Conservation (phyloP, 2,329 filamentous ascomycete species). For the Ceratocystis colombiana region DNA sequence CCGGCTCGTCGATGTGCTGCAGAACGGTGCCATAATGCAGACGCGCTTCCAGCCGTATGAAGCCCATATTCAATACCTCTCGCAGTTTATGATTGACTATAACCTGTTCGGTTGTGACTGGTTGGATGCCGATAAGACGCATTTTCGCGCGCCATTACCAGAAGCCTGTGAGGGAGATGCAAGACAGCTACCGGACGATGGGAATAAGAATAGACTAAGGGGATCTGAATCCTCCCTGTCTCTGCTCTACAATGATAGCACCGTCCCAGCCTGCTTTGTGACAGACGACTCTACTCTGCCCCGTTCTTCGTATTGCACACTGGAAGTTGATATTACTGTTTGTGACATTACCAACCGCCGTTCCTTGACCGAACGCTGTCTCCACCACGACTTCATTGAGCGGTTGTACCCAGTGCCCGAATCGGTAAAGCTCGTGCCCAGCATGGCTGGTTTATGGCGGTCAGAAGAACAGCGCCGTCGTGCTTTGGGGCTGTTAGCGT, state of each 20-base stretch:
- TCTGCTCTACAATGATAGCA: slow-evolving; percentile 43
- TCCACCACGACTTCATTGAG: slow-evolving; percentile 85
- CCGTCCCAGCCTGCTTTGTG: slow-evolving; percentile 26
- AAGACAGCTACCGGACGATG: slow-evolving; percentile 35
- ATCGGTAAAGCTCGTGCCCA: slow-evolving; percentile 77
- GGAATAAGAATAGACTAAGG: slow-evolving; percentile 60
- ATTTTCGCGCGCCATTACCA: slow-evolving; percentile 63
- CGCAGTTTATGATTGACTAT: slow-evolving; percentile 98
- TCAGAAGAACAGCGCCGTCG: slow-evolving; percentile 77
- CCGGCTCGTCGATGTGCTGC: slow-evolving; percentile 74
- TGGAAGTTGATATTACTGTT: slow-evolving; percentile 83
- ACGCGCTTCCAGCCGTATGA: slow-evolving; percentile 82
- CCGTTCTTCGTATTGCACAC: slow-evolving; percentile 72
- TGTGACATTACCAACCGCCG: slow-evolving; percentile 78
- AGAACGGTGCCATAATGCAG: slow-evolving; percentile 80
- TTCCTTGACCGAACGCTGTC: slow-evolving; percentile 60
- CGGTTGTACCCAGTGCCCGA: slow-evolving; percentile 50
- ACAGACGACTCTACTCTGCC: slow-evolving; percentile 58
- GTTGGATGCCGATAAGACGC: slow-evolving; percentile 54
- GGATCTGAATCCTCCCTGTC: slow-evolving; percentile 52
- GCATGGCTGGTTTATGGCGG: slow-evolving; percentile 87
- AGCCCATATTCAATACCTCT: slow-evolving; percentile 79
- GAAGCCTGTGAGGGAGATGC: slow-evolving; percentile 40
- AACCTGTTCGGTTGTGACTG: slow-evolving; percentile 80
- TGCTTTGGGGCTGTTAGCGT: slow-evolving; percentile 28